A percentile compares a stretch with the other conserved stretches of the same genome.
Evolutionary conservation across 768 basidiomycete genomes (phyloP).

Genomic region (Boletus insuetus): DNA sequence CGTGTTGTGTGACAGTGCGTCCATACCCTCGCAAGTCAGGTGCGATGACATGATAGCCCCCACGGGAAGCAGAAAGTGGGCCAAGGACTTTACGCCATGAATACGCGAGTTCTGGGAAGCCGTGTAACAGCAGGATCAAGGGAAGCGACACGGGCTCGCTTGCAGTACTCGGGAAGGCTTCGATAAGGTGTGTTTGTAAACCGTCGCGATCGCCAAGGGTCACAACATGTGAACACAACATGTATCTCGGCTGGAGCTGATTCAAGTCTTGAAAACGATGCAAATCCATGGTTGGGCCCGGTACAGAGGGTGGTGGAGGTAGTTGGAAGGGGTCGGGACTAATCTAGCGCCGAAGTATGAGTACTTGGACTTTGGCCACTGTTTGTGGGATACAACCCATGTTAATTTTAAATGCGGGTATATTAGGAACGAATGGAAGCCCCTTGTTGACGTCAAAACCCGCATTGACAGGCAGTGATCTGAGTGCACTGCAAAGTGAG

Average conservation of each 20-base stretch:
- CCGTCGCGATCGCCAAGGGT: constrained; percentile 45
- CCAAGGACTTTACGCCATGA: constrained; percentile 61
- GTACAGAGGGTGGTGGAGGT: not conserved
- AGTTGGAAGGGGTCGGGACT: not conserved
- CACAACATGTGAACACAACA: constrained; percentile 36
- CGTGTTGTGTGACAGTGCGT: constrained; percentile 32
- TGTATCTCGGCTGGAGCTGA: constrained; percentile 31
- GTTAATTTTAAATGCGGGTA: not conserved
- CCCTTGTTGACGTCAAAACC: not conserved
- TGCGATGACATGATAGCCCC: constrained; percentile 60
- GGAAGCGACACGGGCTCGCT: constrained; percentile 31
- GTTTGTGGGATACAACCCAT: not conserved
- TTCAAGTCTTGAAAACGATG: constrained; percentile 2
- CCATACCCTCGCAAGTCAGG: constrained; percentile 62
- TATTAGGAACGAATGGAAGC: not conserved
- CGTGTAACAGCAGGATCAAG: constrained; percentile 58
- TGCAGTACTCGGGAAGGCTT: constrained; percentile 36
- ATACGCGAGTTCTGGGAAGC: constrained; percentile 65
- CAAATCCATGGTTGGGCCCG: constrained; percentile 14
- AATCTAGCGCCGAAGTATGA: not conserved
- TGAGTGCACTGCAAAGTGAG: not conserved
- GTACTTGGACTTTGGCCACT: not conserved
- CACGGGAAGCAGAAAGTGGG: constrained; percentile 40
- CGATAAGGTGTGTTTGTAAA: constrained; percentile 44
- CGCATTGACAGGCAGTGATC: not conserved